Evolutionary conservation across 495 filamentous ascomycete species (phyloP).

Genomic region (Penicillium flavigenum): DNA sequence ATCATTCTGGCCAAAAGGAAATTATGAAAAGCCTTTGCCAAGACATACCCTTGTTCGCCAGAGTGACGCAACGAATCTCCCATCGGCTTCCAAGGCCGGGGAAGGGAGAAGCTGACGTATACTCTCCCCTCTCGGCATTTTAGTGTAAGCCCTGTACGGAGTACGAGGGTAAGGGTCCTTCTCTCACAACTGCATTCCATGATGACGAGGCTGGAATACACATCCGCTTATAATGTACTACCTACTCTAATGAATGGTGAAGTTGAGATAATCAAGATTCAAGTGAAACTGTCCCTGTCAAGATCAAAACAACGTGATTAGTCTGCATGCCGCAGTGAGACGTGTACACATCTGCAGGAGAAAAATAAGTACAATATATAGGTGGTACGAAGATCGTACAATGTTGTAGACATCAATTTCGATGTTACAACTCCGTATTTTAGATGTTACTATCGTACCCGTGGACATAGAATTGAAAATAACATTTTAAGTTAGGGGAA

Average conservation of each 20-base stretch:
- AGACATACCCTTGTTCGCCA: not conserved
- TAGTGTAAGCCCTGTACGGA: constrained; percentile 5
- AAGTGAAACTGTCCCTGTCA: constrained; percentile 1
- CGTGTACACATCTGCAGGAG: not conserved
- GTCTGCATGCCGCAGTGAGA: constrained; percentile 1
- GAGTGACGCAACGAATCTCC: constrained; percentile 5
- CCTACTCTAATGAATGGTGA: too few species aligned
- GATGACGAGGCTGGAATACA: constrained; percentile 22
- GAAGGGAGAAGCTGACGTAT: constrained; percentile 26
- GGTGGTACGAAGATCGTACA: too few species aligned
- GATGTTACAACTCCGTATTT: too few species aligned
- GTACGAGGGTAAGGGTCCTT: constrained; percentile 13
- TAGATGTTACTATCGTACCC: not conserved
- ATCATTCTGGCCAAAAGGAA: too few species aligned
- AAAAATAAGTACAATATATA: not conserved
- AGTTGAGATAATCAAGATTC: too few species aligned
- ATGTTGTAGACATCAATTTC: too few species aligned
- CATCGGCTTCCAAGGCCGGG: constrained; percentile 9
- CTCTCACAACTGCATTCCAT: constrained; percentile 15
- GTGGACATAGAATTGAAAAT: too few species aligned
- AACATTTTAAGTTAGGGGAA: not conserved
- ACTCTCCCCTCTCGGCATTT: constrained; percentile 13
- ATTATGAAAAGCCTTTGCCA: not conserved
- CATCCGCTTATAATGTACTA: too few species aligned
- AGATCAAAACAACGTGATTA: constrained; percentile 3